Conservation (phyloP, 768 basidiomycete species). For the Phaeotremella skinneri region DNA sequence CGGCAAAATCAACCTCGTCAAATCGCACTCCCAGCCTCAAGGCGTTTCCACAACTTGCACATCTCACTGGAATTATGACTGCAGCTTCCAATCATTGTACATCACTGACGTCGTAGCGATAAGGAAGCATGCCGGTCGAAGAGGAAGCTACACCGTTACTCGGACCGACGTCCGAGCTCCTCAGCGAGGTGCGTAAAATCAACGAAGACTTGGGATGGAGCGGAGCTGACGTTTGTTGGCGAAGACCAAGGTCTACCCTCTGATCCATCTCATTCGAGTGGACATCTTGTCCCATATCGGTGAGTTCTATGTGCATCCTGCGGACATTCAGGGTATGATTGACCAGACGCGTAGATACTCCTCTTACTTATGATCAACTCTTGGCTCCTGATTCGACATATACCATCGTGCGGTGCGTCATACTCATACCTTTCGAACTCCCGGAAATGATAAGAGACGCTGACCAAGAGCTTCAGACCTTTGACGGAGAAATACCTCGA, state of each 20-base stretch:
- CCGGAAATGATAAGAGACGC: neutral
- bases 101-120: neutral
- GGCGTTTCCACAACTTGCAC: too few species aligned
- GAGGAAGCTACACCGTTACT: slow-evolving; percentile 43
- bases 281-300: slow-evolving; percentile 52
- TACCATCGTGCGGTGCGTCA: slow-evolving; percentile 62
- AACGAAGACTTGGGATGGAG: neutral
- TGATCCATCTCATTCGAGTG: slow-evolving; percentile 71
- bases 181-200: slow-evolving; percentile 35
- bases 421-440: neutral
- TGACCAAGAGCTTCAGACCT: slow-evolving; percentile 58
- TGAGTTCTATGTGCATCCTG: slow-evolving; percentile 15
- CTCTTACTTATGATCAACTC: slow-evolving; percentile 76
- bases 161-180: slow-evolving; percentile 24
- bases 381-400: slow-evolving; percentile 85
- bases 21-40: too few species aligned
- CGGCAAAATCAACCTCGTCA: too few species aligned
- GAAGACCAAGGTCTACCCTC: slow-evolving; percentile 67
- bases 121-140: neutral
- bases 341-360: slow-evolving; percentile 65
- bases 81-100: too few species aligned
- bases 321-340: slow-evolving; percentile 6
- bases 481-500: slow-evolving; percentile 79
- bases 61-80: too few species aligned
- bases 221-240: neutral